Percentiles rank a stretch among this genome's conserved stretches.
These are phyloP conservation scores for Carex pumila DNA, from an alignment of 176 grass and related monocot species.

Conservation along the genomic window DNA sequence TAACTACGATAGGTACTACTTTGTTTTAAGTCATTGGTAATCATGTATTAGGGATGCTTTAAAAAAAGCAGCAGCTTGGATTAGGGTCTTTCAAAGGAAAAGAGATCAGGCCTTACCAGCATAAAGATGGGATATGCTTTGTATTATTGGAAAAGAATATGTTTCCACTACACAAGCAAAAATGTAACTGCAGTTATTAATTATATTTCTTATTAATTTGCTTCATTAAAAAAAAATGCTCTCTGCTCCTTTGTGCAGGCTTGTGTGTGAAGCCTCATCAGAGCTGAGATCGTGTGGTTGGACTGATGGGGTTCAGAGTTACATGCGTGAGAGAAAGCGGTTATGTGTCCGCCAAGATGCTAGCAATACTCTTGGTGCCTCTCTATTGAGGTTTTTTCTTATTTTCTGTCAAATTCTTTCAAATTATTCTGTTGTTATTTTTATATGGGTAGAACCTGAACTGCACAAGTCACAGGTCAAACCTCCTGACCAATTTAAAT, in stretches of 20 bases:
- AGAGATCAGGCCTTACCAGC: background rate
- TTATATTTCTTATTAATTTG: background rate
- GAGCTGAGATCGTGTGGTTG: slow-evolving; percentile 61
- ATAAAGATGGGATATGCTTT: background rate
- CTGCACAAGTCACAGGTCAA: background rate
- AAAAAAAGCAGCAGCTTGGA: background rate
- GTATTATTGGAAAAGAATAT: background rate
- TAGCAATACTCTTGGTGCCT: slow-evolving; percentile 25
- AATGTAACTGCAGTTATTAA: background rate
- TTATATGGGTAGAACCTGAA: background rate
- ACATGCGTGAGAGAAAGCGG: slow-evolving; percentile 60
- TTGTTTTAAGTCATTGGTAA: background rate
- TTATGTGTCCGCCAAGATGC: slow-evolving; percentile 25
- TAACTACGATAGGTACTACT: background rate
- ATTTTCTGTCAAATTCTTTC: background rate
- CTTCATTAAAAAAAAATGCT: background rate
- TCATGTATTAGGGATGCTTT: no score
- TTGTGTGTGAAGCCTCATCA: slow-evolving; percentile 47
- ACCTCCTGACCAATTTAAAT: background rate
- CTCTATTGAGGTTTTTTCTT: slow-evolving; percentile 12
- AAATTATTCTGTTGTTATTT: background rate
- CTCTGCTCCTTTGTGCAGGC: slow-evolving; percentile 28
- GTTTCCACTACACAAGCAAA: background rate
- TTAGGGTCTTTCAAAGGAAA: background rate
- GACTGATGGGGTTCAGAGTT: slow-evolving; percentile 62